phyloP scores from a whole-genome alignment of 169 alveolate genomes.

The Eimeria acervulina region DNA sequence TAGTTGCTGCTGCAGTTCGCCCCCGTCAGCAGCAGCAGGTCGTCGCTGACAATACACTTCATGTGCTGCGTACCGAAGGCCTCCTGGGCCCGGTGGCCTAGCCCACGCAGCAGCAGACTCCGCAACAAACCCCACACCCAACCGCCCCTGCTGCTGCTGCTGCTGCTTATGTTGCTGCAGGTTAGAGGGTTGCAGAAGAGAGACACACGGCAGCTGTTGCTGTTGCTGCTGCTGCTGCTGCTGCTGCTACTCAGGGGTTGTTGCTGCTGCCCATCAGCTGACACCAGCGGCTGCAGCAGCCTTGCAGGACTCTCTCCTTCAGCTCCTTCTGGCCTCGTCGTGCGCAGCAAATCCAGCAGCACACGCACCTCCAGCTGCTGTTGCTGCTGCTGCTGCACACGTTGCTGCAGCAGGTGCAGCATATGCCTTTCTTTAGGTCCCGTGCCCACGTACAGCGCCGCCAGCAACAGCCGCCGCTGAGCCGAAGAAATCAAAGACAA shows the following conservation, averaged over 20 bases:
- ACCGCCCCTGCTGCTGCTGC: not conserved
- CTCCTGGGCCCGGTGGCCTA: conserved; percentile 68
- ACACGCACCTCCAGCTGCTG: conserved; percentile 7
- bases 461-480: conserved; percentile 23
- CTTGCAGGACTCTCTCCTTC: not conserved
- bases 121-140: not conserved
- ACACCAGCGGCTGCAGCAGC: conserved; percentile 20
- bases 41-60: conserved; percentile 78
- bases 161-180: too few relatives aligned
- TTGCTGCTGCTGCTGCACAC: too few relatives aligned
- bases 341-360: conserved; percentile 41
- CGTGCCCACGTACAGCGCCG: conserved; percentile 71
- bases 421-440: conserved; percentile 32
- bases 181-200: conserved; percentile 35
- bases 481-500: conserved; percentile 11
- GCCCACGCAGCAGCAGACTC: not conserved
- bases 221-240: too few relatives aligned
- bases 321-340: not conserved
- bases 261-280: too few relatives aligned
- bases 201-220: not conserved
- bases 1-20: conserved; percentile 79
- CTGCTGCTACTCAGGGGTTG: too few relatives aligned
- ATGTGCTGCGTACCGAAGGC: conserved; percentile 81
- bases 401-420: too few relatives aligned
- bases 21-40: conserved; percentile 77